Evolutionary conservation across 129 eudicot species (phyloP).

Genomic region (Smallanthus sonchifolius): DNA sequence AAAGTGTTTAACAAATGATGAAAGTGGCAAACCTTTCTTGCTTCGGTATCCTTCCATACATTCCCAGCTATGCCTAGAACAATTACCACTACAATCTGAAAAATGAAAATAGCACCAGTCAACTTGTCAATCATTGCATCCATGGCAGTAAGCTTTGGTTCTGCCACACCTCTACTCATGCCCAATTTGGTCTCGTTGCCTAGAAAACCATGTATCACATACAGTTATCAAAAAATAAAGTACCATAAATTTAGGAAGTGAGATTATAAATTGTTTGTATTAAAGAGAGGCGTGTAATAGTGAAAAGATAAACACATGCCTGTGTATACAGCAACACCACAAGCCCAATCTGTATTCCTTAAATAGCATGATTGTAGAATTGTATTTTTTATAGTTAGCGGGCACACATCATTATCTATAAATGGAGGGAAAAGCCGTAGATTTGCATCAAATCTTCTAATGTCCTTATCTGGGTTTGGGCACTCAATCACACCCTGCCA

Average conservation of each 20-base stretch:
- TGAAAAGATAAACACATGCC: constrained; percentile 44
- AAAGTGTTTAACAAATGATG: constrained; percentile 1
- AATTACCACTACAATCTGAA: constrained; percentile 91
- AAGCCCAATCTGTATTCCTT: constrained; percentile 98
- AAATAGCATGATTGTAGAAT: constrained; percentile 95
- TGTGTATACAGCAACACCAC: constrained; percentile 97
- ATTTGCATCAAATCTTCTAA: constrained; percentile 95
- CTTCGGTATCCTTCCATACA: constrained; percentile 97
- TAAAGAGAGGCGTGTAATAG: neutral
- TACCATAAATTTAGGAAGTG: neutral
- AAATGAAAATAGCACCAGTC: constrained; percentile 94
- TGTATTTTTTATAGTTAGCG: constrained; percentile 91
- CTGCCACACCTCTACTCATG: constrained; percentile 96
- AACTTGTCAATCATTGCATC: constrained; percentile 99
- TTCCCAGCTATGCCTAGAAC: constrained; percentile 96
- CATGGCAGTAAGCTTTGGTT: constrained; percentile 98
- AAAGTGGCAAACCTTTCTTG: constrained; percentile 62
- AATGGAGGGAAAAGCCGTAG: constrained; percentile 95
- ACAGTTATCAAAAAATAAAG: neutral
- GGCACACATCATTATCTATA: constrained; percentile 88
- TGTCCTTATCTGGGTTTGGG: constrained; percentile 90
- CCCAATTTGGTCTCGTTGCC: constrained; percentile 98
- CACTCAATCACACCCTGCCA: constrained; percentile 95
- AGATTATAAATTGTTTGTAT: neutral
- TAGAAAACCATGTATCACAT: constrained; percentile 24